phyloP scores from a whole-genome alignment of 139 green algal genomes.

The Penium margaritaceum region DNA sequence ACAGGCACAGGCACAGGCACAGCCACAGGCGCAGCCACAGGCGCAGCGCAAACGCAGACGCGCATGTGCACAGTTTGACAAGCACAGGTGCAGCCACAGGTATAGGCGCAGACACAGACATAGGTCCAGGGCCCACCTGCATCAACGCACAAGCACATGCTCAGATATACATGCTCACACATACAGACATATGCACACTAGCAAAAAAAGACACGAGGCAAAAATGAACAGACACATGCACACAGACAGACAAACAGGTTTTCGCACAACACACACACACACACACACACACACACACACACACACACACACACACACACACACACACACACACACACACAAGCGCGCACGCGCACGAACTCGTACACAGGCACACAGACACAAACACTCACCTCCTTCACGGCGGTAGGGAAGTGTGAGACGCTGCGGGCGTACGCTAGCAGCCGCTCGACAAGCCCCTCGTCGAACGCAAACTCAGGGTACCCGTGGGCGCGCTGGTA shows the following conservation, averaged over 20 bases:
- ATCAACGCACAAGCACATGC: neutral
- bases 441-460: constrained; percentile 67
- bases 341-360: no score
- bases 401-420: constrained; percentile 86
- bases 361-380: no score
- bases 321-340: no score
- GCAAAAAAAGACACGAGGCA: neutral
- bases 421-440: constrained; percentile 81
- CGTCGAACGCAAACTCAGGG: no score
- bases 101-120: no score
- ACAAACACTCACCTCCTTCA: constrained; percentile 98
- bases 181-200: neutral
- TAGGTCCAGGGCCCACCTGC: no score
- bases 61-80: no score
- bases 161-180: neutral
- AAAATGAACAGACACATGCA: neutral
- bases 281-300: neutral
- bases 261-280: neutral
- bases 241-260: neutral
- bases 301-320: no score
- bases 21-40: no score
- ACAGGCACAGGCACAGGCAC: no score
- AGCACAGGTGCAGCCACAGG: no score
- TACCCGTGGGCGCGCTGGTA: constrained; percentile 59
- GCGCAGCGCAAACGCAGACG: no score